Evolutionary conservation across 2,329 filamentous ascomycete genomes (phyloP).

Genomic region (Colletotrichum sansevieriae): DNA sequence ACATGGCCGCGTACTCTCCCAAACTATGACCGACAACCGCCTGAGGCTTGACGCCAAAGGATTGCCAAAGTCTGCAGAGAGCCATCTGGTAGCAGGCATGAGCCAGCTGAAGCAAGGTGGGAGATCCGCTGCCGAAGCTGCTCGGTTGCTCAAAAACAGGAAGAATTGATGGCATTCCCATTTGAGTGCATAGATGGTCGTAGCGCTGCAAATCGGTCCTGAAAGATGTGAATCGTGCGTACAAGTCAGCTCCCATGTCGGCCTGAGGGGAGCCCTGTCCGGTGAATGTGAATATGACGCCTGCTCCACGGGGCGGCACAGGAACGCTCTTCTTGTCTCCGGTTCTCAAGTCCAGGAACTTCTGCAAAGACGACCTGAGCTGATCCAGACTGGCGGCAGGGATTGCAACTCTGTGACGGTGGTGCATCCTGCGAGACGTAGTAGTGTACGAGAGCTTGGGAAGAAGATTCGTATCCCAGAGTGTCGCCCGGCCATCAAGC

Average conservation of each 20-base stretch:
- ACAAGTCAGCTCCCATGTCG: conserved; percentile 63
- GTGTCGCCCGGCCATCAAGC: conserved; percentile 55
- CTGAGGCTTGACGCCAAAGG: conserved; percentile 66
- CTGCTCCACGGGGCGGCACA: conserved; percentile 57
- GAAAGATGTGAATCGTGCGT: conserved; percentile 60
- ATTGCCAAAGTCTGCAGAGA: conserved; percentile 65
- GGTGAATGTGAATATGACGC: conserved; percentile 67
- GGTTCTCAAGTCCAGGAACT: conserved; percentile 50
- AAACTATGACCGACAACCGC: conserved; percentile 73
- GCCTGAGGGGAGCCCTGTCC: conserved; percentile 68
- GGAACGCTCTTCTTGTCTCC: conserved; percentile 55
- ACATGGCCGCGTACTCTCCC: conserved; percentile 80
- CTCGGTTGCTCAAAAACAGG: conserved; percentile 58
- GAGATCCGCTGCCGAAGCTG: conserved; percentile 17
- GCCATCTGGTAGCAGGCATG: conserved; percentile 69
- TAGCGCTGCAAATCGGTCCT: conserved; percentile 68
- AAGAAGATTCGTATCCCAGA: conserved; percentile 4
- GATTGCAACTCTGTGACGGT: conserved; percentile 56
- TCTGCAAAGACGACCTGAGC: background rate
- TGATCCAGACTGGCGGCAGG: conserved; percentile 53
- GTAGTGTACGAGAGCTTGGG: conserved; percentile 67
- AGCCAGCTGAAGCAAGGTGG: conserved; percentile 64
- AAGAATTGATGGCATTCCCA: conserved; percentile 68
- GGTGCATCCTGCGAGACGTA: conserved; percentile 74
- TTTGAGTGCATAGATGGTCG: conserved; percentile 61